Conservation (phyloP, 148 eudicot species). For the Cornus kousa region DNA sequence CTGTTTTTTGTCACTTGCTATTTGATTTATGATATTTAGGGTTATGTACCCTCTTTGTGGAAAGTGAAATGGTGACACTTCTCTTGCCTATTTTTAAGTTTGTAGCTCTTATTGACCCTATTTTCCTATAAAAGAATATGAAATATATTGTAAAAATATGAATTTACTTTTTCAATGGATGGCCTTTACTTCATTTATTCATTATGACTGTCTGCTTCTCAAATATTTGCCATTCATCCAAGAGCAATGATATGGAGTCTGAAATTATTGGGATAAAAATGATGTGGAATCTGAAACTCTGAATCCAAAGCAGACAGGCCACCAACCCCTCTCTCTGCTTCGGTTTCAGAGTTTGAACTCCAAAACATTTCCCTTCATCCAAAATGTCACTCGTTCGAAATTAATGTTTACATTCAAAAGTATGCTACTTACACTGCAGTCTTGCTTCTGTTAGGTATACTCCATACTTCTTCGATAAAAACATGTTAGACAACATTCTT, state of each 20-base stretch:
- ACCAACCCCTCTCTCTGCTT: no score
- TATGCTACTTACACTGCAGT: neutral
- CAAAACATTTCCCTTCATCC: neutral
- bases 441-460: constrained; percentile 62
- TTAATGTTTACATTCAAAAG: neutral
- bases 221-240: neutral
- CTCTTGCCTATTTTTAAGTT: neutral
- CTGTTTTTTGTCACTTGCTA: neutral
- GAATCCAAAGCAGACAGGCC: no score
- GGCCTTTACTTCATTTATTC: constrained; percentile 3
- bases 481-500: constrained; percentile 77
- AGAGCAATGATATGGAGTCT: no score
- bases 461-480: constrained; percentile 91
- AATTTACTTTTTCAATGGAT: neutral
- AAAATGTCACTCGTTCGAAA: neutral
- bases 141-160: neutral
- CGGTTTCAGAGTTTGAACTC: no score
- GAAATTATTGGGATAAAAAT: no score
- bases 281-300: no score
- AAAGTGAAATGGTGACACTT: constrained; percentile 9
- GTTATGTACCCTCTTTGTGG: neutral
- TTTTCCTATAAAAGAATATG: neutral
- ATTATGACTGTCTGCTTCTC: neutral
- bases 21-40: neutral
- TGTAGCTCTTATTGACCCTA: neutral